These are phyloP conservation scores for Thalassiosira livingstoniorum DNA, from an alignment of 352 stramenopile species.

Conservation along the genomic window DNA sequence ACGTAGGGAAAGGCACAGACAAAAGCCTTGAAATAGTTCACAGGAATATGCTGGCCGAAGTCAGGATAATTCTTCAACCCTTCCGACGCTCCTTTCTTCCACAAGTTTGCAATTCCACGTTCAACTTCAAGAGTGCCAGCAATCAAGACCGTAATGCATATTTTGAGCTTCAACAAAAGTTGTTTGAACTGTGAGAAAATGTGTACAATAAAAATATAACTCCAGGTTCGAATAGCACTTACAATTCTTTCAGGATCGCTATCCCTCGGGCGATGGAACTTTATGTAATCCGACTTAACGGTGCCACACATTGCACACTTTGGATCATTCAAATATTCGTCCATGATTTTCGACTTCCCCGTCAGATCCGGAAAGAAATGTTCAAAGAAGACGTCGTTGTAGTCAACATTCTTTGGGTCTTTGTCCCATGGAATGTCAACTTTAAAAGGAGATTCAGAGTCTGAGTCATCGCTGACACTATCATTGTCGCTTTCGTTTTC, in stretches of 20 bases:
- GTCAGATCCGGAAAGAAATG: conserved; percentile 15
- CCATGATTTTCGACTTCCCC: neutral
- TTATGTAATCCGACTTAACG: neutral
- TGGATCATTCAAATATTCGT: neutral
- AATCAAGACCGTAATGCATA: neutral
- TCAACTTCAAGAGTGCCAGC: neutral
- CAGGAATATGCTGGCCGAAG: conserved; percentile 14
- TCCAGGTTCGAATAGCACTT: too few relatives aligned
- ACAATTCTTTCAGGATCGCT: conserved; percentile 14
- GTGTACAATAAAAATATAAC: neutral
- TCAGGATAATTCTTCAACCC: neutral
- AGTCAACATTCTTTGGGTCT: conserved; percentile 3
- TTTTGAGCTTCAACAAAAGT: neutral
- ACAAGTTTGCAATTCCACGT: conserved; percentile 15
- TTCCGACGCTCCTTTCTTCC: neutral
- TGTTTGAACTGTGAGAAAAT: neutral
- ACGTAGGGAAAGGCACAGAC: conserved; percentile 13
- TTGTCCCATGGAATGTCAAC: conserved; percentile 6
- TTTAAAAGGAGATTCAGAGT: neutral
- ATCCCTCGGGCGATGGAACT: conserved; percentile 4
- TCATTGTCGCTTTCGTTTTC: too few relatives aligned
- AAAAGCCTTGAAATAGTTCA: conserved; percentile 23
- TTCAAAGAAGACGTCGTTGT: conserved; percentile 8
- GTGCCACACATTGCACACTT: neutral
- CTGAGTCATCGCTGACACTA: neutral